phyloP scores from a whole-genome alignment of 2,329 filamentous ascomycete species.

The Shiraia sp. region DNA sequence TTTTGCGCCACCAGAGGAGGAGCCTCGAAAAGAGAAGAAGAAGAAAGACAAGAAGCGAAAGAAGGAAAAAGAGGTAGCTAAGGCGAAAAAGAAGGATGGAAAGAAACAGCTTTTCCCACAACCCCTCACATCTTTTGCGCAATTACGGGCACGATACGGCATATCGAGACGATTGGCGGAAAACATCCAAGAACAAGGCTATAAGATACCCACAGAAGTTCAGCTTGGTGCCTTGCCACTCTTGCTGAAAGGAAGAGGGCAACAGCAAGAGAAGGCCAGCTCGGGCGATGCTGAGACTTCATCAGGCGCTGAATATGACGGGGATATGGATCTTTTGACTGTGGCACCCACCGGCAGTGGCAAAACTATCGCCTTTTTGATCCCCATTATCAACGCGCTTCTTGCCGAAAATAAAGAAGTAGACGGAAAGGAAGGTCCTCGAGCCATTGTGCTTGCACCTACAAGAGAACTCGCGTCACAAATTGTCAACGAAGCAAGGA shows the following conservation, averaged over 20 bases:
- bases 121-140: slow-evolving; percentile 75
- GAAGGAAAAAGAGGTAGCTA: slow-evolving; percentile 39
- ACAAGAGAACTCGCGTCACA: slow-evolving; percentile 56
- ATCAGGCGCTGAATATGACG: slow-evolving; percentile 26
- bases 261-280: background rate
- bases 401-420: slow-evolving; percentile 32
- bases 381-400: slow-evolving; percentile 81
- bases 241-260: slow-evolving; percentile 59
- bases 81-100: slow-evolving; percentile 52
- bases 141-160: slow-evolving; percentile 72
- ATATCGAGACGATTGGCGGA: slow-evolving; percentile 73
- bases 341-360: slow-evolving; percentile 95
- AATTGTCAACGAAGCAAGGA: slow-evolving; percentile 73
- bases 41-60: slow-evolving; percentile 61
- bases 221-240: slow-evolving; percentile 86
- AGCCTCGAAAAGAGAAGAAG: slow-evolving; percentile 55
- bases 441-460: slow-evolving; percentile 53
- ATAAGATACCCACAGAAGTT: slow-evolving; percentile 87
- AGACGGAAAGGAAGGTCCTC: slow-evolving; percentile 27
- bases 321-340: slow-evolving; percentile 74
- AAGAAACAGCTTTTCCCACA: slow-evolving; percentile 74
- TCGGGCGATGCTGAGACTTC: slow-evolving; percentile 46
- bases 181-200: slow-evolving; percentile 84
- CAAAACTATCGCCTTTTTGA: slow-evolving; percentile 91
- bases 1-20: slow-evolving; percentile 37